These are phyloP conservation scores for Rosa persica DNA, from an alignment of 306 rosid genomes.

Conservation along the genomic window DNA sequence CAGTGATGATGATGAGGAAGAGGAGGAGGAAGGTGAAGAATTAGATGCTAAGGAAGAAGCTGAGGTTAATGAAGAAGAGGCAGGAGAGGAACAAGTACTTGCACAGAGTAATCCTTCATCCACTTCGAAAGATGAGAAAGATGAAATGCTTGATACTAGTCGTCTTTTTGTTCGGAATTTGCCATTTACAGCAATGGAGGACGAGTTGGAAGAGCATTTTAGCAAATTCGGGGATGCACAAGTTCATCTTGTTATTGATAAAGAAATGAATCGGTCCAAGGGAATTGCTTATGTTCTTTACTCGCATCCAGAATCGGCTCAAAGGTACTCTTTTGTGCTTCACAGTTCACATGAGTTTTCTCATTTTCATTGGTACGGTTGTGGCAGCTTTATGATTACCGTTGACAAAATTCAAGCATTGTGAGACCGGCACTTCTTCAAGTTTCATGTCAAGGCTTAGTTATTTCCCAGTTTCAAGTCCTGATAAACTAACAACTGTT, in stretches of 20 bases:
- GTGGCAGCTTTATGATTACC: background rate
- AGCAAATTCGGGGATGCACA: constrained; percentile 58
- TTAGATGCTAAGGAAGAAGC: constrained; percentile 25
- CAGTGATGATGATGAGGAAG: constrained; percentile 33
- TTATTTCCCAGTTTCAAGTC: no score
- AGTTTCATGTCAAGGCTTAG: no score
- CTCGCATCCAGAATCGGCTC: constrained; percentile 53
- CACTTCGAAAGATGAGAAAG: constrained; percentile 45
- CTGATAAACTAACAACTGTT: no score
- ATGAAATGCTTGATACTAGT: constrained; percentile 45
- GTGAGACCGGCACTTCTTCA: no score
- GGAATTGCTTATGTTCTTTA: constrained; percentile 71
- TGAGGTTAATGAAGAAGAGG: constrained; percentile 27
- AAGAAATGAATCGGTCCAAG: constrained; percentile 72
- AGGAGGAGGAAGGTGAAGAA: constrained; percentile 23
- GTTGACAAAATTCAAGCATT: no score
- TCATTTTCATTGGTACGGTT: constrained; percentile 9
- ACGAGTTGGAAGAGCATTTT: constrained; percentile 79
- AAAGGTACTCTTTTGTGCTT: constrained; percentile 46
- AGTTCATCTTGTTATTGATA: constrained; percentile 82
- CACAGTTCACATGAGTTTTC: background rate
- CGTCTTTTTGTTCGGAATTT: constrained; percentile 90
- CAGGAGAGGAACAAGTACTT: constrained; percentile 29
- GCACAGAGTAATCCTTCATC: constrained; percentile 27
- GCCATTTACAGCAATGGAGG: constrained; percentile 78